phyloP scores from a whole-genome alignment of 2,329 filamentous ascomycete species.

The Aspergillus sp. region DNA sequence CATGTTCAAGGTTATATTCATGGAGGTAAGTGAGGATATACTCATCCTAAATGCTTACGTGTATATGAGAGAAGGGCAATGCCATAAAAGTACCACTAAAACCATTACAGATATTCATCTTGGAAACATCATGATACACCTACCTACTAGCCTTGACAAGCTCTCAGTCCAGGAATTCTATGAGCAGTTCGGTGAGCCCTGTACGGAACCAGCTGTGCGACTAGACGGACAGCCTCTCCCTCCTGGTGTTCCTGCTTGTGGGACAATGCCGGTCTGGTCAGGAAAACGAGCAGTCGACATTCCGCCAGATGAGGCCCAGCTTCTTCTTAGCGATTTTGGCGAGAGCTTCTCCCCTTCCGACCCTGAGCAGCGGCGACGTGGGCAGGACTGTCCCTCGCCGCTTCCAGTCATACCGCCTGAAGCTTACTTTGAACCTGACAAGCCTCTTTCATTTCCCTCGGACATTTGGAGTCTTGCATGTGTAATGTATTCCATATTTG shows the following conservation, averaged over 20 bases:
- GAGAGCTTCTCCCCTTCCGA: not conserved
- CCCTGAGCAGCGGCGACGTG: not conserved
- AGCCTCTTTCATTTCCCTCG: not conserved
- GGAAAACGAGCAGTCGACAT: not conserved
- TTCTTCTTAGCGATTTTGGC: not conserved
- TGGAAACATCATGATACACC: conserved; percentile 24
- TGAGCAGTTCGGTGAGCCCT: conserved; percentile 16
- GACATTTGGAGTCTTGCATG: not conserved
- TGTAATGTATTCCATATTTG: not conserved
- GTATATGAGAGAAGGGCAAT: not conserved
- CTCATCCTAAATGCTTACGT: not conserved
- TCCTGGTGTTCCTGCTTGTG: conserved; percentile 16
- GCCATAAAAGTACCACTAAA: not conserved
- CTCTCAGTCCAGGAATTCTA: conserved; percentile 23
- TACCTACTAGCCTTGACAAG: conserved; percentile 19
- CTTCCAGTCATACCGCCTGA: not conserved
- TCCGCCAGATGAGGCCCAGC: not conserved
- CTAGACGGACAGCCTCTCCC: conserved; percentile 19
- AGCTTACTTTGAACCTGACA: not conserved
- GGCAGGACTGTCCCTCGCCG: not conserved
- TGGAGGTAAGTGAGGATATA: conserved; percentile 20
- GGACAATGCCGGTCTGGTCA: not conserved
- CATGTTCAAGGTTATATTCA: conserved; percentile 28
- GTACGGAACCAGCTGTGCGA: conserved; percentile 19
- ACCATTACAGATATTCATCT: conserved; percentile 22